These are phyloP conservation scores for Penicillium cinerascens DNA, from an alignment of 495 filamentous ascomycete species.

Conservation along the genomic window DNA sequence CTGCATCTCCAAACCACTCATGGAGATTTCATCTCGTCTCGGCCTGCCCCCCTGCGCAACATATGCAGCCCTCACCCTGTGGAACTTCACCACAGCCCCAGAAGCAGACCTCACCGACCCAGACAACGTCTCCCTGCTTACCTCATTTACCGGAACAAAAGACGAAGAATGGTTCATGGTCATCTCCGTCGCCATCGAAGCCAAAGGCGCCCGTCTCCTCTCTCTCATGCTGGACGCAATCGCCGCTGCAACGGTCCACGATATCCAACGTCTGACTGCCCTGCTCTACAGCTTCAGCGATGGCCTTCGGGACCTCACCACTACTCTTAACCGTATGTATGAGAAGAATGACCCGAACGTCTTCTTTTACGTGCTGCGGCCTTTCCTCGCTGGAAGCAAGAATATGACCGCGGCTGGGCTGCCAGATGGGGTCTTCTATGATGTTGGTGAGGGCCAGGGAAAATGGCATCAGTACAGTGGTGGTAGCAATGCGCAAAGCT, in stretches of 20 bases:
- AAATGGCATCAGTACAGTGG: constrained; percentile 76
- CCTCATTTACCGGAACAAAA: constrained; percentile 85
- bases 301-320: constrained; percentile 72
- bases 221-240: constrained; percentile 84
- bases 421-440: constrained; percentile 82
- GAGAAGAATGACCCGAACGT: constrained; percentile 81
- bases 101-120: constrained; percentile 73
- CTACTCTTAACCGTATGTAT: constrained; percentile 75
- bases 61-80: constrained; percentile 82
- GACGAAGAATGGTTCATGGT: constrained; percentile 99
- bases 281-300: constrained; percentile 73
- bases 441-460: constrained; percentile 65
- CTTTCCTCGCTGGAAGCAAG: constrained; percentile 89
- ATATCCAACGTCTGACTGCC: constrained; percentile 62
- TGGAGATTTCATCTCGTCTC: constrained; percentile 71
- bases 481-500: constrained; percentile 92
- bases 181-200: constrained; percentile 92
- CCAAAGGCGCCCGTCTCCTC: constrained; percentile 77
- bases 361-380: constrained; percentile 88
- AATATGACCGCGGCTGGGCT: constrained; percentile 94
- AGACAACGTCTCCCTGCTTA: constrained; percentile 75
- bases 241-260: constrained; percentile 59
- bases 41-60: constrained; percentile 91
- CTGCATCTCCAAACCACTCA: constrained; percentile 73
- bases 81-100: constrained; percentile 82